Evolutionary conservation across 192 early-diverging fungal species (phyloP).

Genomic region (Oehlia diaphana): DNA sequence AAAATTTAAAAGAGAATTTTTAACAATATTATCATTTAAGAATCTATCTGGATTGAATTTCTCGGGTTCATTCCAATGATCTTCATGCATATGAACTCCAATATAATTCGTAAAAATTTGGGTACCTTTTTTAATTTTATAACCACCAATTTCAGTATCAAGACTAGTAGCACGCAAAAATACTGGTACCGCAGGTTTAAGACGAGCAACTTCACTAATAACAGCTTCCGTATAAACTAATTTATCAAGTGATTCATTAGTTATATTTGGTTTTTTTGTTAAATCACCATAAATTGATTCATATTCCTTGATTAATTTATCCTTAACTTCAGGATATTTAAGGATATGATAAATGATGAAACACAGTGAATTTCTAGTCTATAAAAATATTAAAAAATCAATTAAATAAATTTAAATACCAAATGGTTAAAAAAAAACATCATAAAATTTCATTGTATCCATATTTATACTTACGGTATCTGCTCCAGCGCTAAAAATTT

Average conservation of each 20-base stretch:
- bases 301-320: not conserved
- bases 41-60: not conserved
- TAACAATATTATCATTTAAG: not conserved
- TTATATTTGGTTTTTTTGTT: not conserved
- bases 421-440: not conserved
- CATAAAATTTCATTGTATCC: no score
- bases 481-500: slow-evolving; percentile 8
- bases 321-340: slow-evolving; percentile 1
- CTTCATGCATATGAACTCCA: not conserved
- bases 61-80: not conserved
- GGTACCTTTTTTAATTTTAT: not conserved
- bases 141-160: slow-evolving; percentile 9
- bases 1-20: not conserved
- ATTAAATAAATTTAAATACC: no score
- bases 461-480: slow-evolving; percentile 18
- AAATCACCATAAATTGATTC: not conserved
- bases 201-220: not conserved
- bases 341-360: not conserved
- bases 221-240: slow-evolving; percentile 8
- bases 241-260: slow-evolving; percentile 2
- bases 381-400: not conserved
- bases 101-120: not conserved
- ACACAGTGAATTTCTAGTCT: not conserved
- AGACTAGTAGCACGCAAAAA: not conserved
- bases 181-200: not conserved